Evolutionary conservation across 768 basidiomycete species (phyloP).

Genomic region (Mycena chlorophos): DNA sequence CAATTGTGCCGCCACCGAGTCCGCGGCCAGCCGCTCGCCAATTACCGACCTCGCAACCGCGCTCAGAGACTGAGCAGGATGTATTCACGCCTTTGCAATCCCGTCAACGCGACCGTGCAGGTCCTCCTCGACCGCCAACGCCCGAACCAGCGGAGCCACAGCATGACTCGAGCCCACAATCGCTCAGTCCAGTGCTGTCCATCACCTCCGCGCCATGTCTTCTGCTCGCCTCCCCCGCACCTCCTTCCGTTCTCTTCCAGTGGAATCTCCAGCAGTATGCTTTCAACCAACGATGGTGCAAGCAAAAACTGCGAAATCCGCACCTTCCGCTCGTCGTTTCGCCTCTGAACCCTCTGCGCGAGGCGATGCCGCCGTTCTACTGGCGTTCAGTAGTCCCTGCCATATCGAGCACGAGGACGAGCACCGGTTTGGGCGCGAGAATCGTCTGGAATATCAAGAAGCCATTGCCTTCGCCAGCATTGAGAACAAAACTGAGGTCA

Average conservation of each 20-base stretch:
- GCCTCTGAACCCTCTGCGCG: slow-evolving; percentile 13
- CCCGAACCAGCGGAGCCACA: background rate
- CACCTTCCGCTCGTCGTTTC: slow-evolving; percentile 17
- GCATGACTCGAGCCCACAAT: background rate
- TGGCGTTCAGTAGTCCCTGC: slow-evolving; percentile 4
- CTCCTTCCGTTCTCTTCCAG: background rate
- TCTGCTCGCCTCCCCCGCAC: background rate
- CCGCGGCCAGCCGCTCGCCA: background rate
- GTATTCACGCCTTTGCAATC: background rate
- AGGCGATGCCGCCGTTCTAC: slow-evolving; percentile 8
- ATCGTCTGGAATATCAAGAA: slow-evolving; percentile 14
- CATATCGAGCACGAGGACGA: background rate
- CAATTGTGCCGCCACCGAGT: background rate
- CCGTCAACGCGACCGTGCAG: background rate
- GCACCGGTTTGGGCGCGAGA: background rate
- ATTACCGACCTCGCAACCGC: background rate
- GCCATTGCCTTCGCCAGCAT: slow-evolving; percentile 10
- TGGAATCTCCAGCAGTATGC: background rate
- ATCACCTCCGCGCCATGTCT: background rate
- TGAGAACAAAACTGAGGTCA: slow-evolving; percentile 6
- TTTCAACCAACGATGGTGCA: background rate
- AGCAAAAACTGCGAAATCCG: slow-evolving; percentile 7
- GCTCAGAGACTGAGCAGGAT: background rate
- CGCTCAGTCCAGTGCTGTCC: background rate
- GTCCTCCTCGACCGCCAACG: background rate